Evolutionary conservation across 441 rosid genomes (phyloP).

Genomic region (Pelargonium myrrhifolium): DNA sequence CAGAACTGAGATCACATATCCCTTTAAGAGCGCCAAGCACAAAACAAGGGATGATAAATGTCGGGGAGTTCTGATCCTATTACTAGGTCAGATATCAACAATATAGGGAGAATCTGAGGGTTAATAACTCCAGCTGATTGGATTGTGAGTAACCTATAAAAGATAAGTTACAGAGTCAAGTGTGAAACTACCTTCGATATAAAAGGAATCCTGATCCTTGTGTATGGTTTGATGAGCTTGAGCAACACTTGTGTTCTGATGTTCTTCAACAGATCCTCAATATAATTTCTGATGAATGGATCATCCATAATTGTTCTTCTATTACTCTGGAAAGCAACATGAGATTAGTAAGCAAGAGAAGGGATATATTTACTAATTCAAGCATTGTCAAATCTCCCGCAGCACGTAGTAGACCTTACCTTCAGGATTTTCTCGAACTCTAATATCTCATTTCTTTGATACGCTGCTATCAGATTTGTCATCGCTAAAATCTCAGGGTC

Average conservation of each 20-base stretch:
- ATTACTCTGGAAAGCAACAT: constrained; percentile 75
- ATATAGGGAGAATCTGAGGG: no score
- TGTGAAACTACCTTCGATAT: constrained; percentile 57
- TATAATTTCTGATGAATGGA: constrained; percentile 87
- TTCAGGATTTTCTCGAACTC: constrained; percentile 97
- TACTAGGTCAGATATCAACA: no score
- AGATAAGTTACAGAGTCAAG: background rate
- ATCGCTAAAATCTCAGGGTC: constrained; percentile 98
- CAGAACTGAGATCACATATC: no score
- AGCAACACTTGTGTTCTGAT: constrained; percentile 95
- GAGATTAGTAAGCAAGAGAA: no score
- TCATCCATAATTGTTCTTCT: constrained; percentile 96
- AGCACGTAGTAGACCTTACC: constrained; percentile 34
- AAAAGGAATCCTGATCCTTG: constrained; percentile 91
- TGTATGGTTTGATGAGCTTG: constrained; percentile 93
- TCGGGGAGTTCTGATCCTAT: no score
- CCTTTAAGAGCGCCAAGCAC: no score
- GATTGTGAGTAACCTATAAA: background rate
- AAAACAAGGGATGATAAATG: no score
- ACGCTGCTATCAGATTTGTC: constrained; percentile 96
- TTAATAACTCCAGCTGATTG: no score
- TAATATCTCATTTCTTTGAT: constrained; percentile 89
- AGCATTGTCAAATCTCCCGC: background rate
- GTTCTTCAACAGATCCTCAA: constrained; percentile 93
- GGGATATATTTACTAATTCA: background rate